Conservation (phyloP, 306 rosid genomes). For the Pyrus communis region DNA sequence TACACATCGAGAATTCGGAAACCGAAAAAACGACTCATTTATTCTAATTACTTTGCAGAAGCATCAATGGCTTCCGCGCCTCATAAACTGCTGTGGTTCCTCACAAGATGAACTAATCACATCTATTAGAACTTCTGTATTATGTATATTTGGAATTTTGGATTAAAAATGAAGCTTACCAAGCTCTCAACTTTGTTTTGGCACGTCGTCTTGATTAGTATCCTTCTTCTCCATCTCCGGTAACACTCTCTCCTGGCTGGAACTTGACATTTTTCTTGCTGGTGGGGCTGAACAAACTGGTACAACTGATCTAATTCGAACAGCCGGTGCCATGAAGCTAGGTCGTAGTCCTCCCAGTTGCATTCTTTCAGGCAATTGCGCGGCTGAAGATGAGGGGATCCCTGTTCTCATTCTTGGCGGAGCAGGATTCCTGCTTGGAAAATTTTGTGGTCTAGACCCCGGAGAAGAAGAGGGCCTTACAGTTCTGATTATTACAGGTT, state of each 20-base stretch:
- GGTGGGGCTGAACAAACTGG: slow-evolving; percentile 89
- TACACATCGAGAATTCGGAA: not conserved
- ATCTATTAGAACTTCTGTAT: slow-evolving; percentile 4
- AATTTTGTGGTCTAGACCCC: slow-evolving; percentile 29
- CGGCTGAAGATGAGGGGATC: slow-evolving; percentile 23
- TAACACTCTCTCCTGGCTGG: slow-evolving; percentile 19
- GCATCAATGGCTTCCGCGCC: slow-evolving; percentile 4
- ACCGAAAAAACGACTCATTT: slow-evolving; percentile 13
- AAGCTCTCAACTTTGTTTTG: slow-evolving; percentile 36
- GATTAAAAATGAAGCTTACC: slow-evolving; percentile 31
- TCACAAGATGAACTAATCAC: slow-evolving; percentile 11
- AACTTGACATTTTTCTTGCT: slow-evolving; percentile 26
- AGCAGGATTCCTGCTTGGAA: slow-evolving; percentile 24
- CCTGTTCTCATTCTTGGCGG: slow-evolving; percentile 46
- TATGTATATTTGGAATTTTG: slow-evolving; percentile 16
- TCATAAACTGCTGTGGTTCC: slow-evolving; percentile 14
- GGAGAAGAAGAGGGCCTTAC: slow-evolving; percentile 24
- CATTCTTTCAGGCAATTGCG: slow-evolving; percentile 22
- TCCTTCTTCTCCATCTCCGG: slow-evolving; percentile 26
- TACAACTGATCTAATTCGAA: slow-evolving; percentile 65
- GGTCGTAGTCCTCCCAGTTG: slow-evolving; percentile 33
- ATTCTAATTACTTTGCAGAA: slow-evolving; percentile 9
- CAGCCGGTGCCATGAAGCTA: slow-evolving; percentile 65
- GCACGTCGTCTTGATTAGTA: slow-evolving; percentile 21
- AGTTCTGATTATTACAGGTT: slow-evolving; percentile 35